Conservation (phyloP, 371 early-diverging fungal genomes). For the Mortierella sp. region DNA sequence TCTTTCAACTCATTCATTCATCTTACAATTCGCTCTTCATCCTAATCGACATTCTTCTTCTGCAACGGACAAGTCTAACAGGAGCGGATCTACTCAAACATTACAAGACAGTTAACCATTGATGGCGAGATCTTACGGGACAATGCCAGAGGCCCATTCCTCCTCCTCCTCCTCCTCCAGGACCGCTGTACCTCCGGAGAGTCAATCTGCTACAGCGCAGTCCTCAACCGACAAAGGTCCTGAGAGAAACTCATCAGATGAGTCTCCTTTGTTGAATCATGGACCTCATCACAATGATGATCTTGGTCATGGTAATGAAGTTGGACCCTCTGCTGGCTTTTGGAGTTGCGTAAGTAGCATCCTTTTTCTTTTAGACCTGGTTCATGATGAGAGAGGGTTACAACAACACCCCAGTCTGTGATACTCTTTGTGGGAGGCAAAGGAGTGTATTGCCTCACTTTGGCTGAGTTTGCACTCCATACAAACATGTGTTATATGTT, state of each 20-base stretch:
- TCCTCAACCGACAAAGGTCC: background rate
- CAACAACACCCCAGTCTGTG: background rate
- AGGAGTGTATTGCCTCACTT: no score
- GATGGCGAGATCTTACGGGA: conserved; percentile 51
- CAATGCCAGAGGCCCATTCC: conserved; percentile 43
- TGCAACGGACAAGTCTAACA: conserved; percentile 3
- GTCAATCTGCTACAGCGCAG: conserved; percentile 3
- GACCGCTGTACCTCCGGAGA: conserved; percentile 8
- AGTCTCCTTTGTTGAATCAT: conserved; percentile 49
- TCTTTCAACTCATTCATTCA: background rate
- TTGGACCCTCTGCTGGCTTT: conserved; percentile 52
- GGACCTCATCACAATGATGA: conserved; percentile 46
- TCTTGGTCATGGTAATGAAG: conserved; percentile 50
- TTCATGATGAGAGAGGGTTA: background rate
- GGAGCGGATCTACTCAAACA: background rate
- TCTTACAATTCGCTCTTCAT: background rate
- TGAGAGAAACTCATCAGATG: conserved; percentile 35
- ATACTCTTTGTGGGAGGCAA: background rate
- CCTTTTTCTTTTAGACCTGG: conserved; percentile 1
- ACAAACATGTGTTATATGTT: background rate
- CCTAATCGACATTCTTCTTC: background rate
- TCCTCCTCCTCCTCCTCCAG: conserved; percentile 29
- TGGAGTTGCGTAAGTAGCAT: conserved; percentile 54
- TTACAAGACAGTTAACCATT: conserved; percentile 3
- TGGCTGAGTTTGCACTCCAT: no score